Base-by-base conservation (phyloP, 768 basidiomycete species). In the Pleurotus eryngii region DNA sequence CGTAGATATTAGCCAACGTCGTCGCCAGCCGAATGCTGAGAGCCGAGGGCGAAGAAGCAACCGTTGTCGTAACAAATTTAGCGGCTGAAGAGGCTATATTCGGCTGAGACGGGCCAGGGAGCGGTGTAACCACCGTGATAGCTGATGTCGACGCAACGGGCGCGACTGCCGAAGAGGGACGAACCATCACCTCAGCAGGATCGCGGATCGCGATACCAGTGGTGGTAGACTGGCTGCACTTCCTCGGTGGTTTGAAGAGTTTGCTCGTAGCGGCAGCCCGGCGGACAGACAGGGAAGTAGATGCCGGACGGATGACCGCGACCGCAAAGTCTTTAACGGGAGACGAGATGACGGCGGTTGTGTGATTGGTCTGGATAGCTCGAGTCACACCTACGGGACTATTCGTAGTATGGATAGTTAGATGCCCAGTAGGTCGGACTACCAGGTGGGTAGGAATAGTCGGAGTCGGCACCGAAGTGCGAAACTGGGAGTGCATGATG, bases 401-500 rank as follows among this genome's bases (percentile, higher is more conserved):
- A 42, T 30, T 40, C 38, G 51, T 17, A 4, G 51, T 42, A n/a
- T 68, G 57, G 63, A 70, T 47, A 63, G 66, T 26, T 64, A 64
- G 18, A 47, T 57, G 60, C 15, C 51, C 39, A 15, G 22, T 40
- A 22, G 51, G 17, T 12, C 51, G 37, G 58, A 57, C 63, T 15
- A 66, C 53, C 14, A 65, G 58, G 14, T 60, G 55, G 17, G 71
- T 63, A 30, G 68, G 68, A 24, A 68, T 65, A 6, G 67, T 72
- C 39, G 71, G 70, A 3, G 73, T 73, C 27, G 74, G 72, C 11
- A 64, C 65, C 39, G 76, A 70, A 7, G 73, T 61, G 17, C 73
- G 76, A 67, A 83, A 76, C 5, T 75, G 65, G 7, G 79, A 76
- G 60, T 82, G 84, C 66, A 82, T 75, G 9, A 84, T 73, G 43